Base-by-base conservation (phyloP, 768 basidiomycete genomes). In the Pleurotus giganteus region DNA sequence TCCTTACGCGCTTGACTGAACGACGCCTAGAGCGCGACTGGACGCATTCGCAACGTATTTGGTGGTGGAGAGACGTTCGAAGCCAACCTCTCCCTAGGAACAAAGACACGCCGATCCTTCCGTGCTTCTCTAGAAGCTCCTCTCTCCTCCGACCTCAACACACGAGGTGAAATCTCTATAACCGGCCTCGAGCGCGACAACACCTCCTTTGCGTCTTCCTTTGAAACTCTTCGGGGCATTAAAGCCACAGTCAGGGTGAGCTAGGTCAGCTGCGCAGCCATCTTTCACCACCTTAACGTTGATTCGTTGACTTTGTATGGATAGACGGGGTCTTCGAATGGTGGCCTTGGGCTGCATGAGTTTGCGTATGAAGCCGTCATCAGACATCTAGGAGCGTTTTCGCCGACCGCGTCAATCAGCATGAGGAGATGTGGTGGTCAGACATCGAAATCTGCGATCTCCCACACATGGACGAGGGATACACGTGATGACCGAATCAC, bases 61-160 rank as follows among this genome's bases (percentile, higher is more conserved):
- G 96, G 96, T 23, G 90, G 93, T 5, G 96, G 89, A 13, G 96
- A 99, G 69, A 82, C 83, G 0, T 75, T 98, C 47, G 88, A 92
- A 63, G 91, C 88, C 12, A 89, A 89, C 50, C 68, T 91, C 9
- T 83, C 94, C 1, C 75, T 88, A 15, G 96, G 95, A 0, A 96
- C 95, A 2, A 88, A 89, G 64, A 98, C 94, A 0, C 83, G 85
- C 54, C 84, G 85, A 52, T 84, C 94, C 0, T 95, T 91, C 70
- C 81, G 91, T 56, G 88, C 85, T 39, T 72, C 86, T 9, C 68
- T 88, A 1, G 75, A 79, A 0, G 72, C 83, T 0, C 91, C 91
- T 1, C 66, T 92, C 36, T 77, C 82, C 0, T 67, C 77, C 9
- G 69, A 77, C 54, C 81, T 98, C 54, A 69, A 77, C 23, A 88